Base-by-base conservation (phyloP, 1,284 basidiomycete genomes). In the Marasmius tenuissimus region DNA sequence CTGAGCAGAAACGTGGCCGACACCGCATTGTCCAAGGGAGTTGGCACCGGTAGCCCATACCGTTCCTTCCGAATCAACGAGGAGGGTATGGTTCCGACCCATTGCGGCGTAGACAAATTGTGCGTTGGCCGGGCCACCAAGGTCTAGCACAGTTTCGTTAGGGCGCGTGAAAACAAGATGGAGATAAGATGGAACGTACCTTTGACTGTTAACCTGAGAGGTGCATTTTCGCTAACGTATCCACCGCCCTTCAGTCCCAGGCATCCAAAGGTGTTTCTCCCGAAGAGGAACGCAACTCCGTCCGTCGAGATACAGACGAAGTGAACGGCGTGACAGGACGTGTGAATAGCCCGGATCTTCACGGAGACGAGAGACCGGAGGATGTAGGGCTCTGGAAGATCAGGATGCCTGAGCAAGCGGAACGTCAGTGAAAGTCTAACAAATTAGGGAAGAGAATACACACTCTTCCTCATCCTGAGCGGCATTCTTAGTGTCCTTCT, bases 21-120 rank as follows among this genome's bases (percentile, higher is more conserved):
- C 90, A 4, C 91, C 93, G 67, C 92, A 94, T 81, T 96, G 95
- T 16, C 94, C 95, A n/a, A 88, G 73, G 38, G 81, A 83, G 73
- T 98, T 98, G 65, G 83, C 84, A 0, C 96, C 96, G 7, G 90
- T 88, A 2, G 87, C 85, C 92, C 94, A 98, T 12, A 93, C 85
- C 48, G 85, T 81, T 6, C 96, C 96, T 20, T 88, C 83, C 67
- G 87, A 90, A 58, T 91, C 93, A 5, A 97, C 85, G 65, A 98
- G 77, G 64, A 98, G 73, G 10, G 92, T 89, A 74, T 98, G 96
- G 49, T 85, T 84, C 66, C 92, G 80, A 40, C 94, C 96, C 67
- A 87, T 89, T 0, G 93, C 94, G 0, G 94, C 96, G 62, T 86
- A 76, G 9, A 96, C 86, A 69, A 96, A 94, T 65, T 85, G 0